Conservation (phyloP, 2,329 filamentous ascomycete species). For the Plenodomus biglobosus region DNA sequence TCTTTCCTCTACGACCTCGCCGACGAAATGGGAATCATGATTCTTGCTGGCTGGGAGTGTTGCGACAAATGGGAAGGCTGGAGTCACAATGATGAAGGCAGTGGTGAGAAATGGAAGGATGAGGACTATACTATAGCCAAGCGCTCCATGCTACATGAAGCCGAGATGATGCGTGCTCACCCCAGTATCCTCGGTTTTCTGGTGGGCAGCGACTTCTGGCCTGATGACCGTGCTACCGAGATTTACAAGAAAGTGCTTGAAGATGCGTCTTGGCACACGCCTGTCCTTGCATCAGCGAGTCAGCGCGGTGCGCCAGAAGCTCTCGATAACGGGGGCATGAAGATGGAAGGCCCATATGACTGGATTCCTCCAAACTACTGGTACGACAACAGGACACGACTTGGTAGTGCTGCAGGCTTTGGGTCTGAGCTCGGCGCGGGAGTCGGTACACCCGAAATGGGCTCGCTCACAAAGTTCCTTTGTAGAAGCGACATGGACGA, state of each 20-base stretch:
- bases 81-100: slow-evolving; percentile 60
- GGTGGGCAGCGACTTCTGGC: slow-evolving; percentile 66
- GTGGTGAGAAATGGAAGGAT: slow-evolving; percentile 52
- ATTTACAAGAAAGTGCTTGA: slow-evolving; percentile 57
- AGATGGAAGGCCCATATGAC: slow-evolving; percentile 68
- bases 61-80: slow-evolving; percentile 70
- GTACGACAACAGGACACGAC: slow-evolving; percentile 54
- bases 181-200: slow-evolving; percentile 62
- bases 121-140: slow-evolving; percentile 59
- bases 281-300: slow-evolving; percentile 60
- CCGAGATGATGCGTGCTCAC: slow-evolving; percentile 61
- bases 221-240: slow-evolving; percentile 57
- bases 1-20: slow-evolving; percentile 62
- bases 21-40: slow-evolving; percentile 62
- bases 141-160: slow-evolving; percentile 61
- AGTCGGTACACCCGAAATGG: slow-evolving; percentile 62
- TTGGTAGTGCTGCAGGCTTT: slow-evolving; percentile 64
- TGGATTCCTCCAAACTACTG: slow-evolving; percentile 68
- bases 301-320: slow-evolving; percentile 56
- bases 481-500: slow-evolving; percentile 54
- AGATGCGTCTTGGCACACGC: slow-evolving; percentile 57
- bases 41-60: slow-evolving; percentile 66
- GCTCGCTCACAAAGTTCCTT: slow-evolving; percentile 59
- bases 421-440: slow-evolving; percentile 64
- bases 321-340: slow-evolving; percentile 62